Percentiles rank a stretch among this genome's conserved stretches.
Conservation (phyloP, 2,329 filamentous ascomycete genomes). For the Bisporella sp. region DNA sequence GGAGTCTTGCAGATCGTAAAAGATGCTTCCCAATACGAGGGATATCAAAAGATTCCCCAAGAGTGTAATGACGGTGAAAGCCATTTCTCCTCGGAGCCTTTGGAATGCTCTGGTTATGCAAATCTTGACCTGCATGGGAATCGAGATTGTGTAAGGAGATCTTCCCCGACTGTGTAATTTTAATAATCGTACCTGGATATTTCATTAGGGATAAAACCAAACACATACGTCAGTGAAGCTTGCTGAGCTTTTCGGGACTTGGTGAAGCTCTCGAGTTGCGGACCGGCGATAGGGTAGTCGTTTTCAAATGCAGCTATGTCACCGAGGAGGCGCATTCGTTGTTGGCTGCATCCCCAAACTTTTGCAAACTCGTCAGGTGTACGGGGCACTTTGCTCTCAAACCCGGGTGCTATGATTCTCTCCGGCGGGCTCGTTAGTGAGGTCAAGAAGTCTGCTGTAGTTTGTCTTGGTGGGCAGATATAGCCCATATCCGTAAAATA, state of each 20-base stretch:
- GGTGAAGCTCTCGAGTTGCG: constrained; percentile 39
- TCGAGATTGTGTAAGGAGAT: constrained; percentile 80
- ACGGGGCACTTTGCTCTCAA: constrained; percentile 54
- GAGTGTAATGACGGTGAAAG: constrained; percentile 46
- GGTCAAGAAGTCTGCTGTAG: constrained; percentile 63
- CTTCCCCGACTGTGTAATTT: constrained; percentile 38
- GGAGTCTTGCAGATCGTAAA: constrained; percentile 49
- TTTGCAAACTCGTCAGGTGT: constrained; percentile 64
- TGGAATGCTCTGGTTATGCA: constrained; percentile 78
- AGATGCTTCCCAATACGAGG: constrained; percentile 53
- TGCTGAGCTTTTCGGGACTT: constrained; percentile 29
- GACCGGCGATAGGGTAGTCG: constrained; percentile 28
- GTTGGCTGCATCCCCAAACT: constrained; percentile 40
- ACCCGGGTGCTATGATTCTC: constrained; percentile 44
- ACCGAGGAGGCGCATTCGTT: constrained; percentile 34
- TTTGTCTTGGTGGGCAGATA: constrained; percentile 53
- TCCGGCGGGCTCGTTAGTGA: constrained; percentile 57
- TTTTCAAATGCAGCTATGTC: constrained; percentile 26
- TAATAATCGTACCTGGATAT: constrained; percentile 30
- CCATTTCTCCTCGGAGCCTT: constrained; percentile 70
- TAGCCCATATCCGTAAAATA: constrained; percentile 72
- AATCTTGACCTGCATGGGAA: constrained; percentile 67
- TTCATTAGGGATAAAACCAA: too few species aligned
- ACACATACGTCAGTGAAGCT: constrained; percentile 9
- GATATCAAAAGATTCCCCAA: constrained; percentile 39